Conservation (phyloP, 2,329 filamentous ascomycete species). For the Ascochyta clinopodiicola region DNA sequence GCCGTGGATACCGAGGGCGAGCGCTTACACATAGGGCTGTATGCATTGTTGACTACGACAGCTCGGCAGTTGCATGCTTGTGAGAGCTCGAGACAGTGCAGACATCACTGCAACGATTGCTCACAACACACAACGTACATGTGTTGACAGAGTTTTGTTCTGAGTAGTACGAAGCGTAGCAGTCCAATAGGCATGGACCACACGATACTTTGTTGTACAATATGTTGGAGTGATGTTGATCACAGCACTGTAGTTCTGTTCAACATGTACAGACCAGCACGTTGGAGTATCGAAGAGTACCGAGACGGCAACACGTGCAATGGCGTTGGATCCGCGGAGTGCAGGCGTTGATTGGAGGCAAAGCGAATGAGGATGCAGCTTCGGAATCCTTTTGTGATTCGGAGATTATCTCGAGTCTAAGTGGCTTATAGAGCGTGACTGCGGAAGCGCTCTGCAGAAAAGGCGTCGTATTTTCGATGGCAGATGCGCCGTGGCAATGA, state of each 20-base stretch:
- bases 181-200: neutral
- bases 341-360: too few species aligned
- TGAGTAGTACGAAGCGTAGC: neutral
- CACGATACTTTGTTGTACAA: too few species aligned
- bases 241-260: neutral
- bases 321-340: neutral
- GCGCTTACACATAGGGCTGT: conserved; percentile 2
- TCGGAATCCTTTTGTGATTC: conserved; percentile 26
- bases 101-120: neutral
- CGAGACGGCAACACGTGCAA: conserved; percentile 5
- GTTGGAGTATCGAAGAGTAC: neutral
- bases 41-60: neutral
- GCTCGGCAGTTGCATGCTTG: neutral
- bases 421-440: conserved; percentile 1
- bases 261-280: neutral
- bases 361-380: conserved; percentile 11
- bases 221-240: neutral
- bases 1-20: conserved; percentile 1
- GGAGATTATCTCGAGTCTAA: conserved; percentile 27
- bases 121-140: neutral
- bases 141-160: neutral
- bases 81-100: neutral
- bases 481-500: conserved; percentile 2
- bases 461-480: neutral
- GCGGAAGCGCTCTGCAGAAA: conserved; percentile 1